Evolutionary conservation across 768 basidiomycete genomes (phyloP).

Genomic region (Russula foetens): DNA sequence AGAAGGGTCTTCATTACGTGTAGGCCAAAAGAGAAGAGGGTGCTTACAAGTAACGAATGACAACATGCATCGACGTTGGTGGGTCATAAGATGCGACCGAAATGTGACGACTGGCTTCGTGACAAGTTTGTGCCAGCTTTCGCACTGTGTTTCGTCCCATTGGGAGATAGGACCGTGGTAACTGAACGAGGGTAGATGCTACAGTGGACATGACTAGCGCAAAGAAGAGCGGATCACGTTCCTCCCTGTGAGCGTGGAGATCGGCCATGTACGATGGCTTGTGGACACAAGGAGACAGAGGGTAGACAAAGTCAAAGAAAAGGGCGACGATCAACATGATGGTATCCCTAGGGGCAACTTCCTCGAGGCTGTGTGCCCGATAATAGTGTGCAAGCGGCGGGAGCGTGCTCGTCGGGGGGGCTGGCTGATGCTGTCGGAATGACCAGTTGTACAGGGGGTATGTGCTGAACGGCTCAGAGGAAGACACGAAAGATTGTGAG

Average conservation of each 20-base stretch:
- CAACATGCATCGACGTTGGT: conserved; percentile 75
- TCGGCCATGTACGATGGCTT: conserved; percentile 91
- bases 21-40: conserved; percentile 1
- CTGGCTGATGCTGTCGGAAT: conserved; percentile 54
- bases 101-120: conserved; percentile 76
- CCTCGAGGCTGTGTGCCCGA: conserved; percentile 69
- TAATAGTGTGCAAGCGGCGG: conserved; percentile 66
- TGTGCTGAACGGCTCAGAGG: conserved; percentile 49
- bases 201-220: conserved; percentile 86
- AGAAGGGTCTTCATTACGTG: conserved; percentile 6
- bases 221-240: conserved; percentile 85
- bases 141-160: conserved; percentile 82
- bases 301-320: conserved; percentile 92
- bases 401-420: conserved; percentile 35
- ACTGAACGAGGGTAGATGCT: conserved; percentile 80
- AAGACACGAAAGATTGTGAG: conserved; percentile 29
- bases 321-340: conserved; percentile 77
- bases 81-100: conserved; percentile 77
- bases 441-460: conserved; percentile 67
- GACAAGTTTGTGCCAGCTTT: conserved; percentile 73
- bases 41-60: conserved; percentile 82
- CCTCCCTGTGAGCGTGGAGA: conserved; percentile 69
- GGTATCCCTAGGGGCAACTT: conserved; percentile 73
- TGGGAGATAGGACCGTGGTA: conserved; percentile 81
- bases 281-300: conserved; percentile 85